A percentile compares a stretch with the other conserved stretches of the same genome.
Conservation (phyloP, 768 basidiomycete genomes). For the Lentinula boryana region DNA sequence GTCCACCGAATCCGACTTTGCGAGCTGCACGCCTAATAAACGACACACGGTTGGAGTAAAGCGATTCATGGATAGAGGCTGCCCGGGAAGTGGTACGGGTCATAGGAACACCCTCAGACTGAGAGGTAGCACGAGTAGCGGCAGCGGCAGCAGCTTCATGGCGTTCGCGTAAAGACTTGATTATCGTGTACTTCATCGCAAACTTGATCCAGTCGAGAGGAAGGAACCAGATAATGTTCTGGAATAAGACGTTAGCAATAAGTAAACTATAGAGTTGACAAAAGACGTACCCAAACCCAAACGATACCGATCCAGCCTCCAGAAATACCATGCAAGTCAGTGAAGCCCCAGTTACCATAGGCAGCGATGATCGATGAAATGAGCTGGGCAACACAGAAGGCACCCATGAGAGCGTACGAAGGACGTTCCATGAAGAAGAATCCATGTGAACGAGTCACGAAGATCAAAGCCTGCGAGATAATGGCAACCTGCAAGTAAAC, state of each 20-base stretch:
- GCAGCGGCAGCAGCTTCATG: slow-evolving; percentile 32
- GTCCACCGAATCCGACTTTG: slow-evolving; percentile 84
- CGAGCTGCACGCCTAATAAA: slow-evolving; percentile 87
- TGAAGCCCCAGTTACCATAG: slow-evolving; percentile 94
- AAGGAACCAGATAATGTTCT: slow-evolving; percentile 96
- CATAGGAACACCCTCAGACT: slow-evolving; percentile 61
- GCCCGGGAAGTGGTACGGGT: slow-evolving; percentile 86
- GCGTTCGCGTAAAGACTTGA: slow-evolving; percentile 76
- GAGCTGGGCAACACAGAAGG: slow-evolving; percentile 92
- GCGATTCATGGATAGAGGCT: slow-evolving; percentile 82
- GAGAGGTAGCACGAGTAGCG: slow-evolving; percentile 29
- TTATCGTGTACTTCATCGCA: slow-evolving; percentile 89
- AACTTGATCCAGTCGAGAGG: slow-evolving; percentile 97
- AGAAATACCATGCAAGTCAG: slow-evolving; percentile 69
- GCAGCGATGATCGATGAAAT: slow-evolving; percentile 94
- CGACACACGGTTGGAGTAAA: slow-evolving; percentile 92
- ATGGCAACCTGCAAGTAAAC: slow-evolving; percentile 97
- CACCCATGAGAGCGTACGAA: slow-evolving; percentile 79
- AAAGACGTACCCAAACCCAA: slow-evolving; percentile 82
- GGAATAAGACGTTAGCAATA: slow-evolving; percentile 12
- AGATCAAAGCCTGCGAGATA: slow-evolving; percentile 97
- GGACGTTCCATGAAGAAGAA: slow-evolving; percentile 98
- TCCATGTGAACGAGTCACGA: slow-evolving; percentile 89
- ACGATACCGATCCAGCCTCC: slow-evolving; percentile 97
- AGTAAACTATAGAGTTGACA: neutral